Evolutionary conservation across 202 grass and related monocot species (phyloP).

Genomic region (Zizania palustris): DNA sequence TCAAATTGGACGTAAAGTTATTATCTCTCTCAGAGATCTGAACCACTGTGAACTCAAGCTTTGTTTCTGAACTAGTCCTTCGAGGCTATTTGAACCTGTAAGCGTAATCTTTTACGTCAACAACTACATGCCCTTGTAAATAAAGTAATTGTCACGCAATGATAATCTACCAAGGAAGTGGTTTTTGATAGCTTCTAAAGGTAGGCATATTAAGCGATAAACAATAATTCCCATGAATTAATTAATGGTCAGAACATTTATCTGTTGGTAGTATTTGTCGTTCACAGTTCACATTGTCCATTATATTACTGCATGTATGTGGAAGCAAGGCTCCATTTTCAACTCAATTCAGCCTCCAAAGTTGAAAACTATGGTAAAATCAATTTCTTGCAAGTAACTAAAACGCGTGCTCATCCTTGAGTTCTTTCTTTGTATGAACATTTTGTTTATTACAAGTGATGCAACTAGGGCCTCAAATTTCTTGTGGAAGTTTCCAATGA

Average conservation of each 20-base stretch:
- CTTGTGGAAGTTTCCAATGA: not conserved
- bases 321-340: not conserved
- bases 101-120: too few relatives aligned
- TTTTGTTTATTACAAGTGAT: not conserved
- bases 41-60: too few relatives aligned
- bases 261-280: not conserved
- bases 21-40: too few relatives aligned
- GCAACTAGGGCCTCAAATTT: not conserved
- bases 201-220: too few relatives aligned
- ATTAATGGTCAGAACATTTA: not conserved
- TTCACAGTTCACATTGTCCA: conserved; percentile 1
- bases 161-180: too few relatives aligned
- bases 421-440: not conserved
- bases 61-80: too few relatives aligned
- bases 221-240: not conserved
- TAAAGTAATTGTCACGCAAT: too few relatives aligned
- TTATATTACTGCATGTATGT: not conserved
- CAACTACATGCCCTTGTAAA: too few relatives aligned
- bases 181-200: too few relatives aligned
- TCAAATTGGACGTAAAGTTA: too few relatives aligned
- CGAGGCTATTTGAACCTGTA: too few relatives aligned
- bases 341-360: not conserved
- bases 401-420: not conserved
- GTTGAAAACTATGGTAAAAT: conserved; percentile 12
- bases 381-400: not conserved